Evolutionary conservation across 306 rosid genomes (phyloP).

Genomic region (Vigna trinervia): DNA sequence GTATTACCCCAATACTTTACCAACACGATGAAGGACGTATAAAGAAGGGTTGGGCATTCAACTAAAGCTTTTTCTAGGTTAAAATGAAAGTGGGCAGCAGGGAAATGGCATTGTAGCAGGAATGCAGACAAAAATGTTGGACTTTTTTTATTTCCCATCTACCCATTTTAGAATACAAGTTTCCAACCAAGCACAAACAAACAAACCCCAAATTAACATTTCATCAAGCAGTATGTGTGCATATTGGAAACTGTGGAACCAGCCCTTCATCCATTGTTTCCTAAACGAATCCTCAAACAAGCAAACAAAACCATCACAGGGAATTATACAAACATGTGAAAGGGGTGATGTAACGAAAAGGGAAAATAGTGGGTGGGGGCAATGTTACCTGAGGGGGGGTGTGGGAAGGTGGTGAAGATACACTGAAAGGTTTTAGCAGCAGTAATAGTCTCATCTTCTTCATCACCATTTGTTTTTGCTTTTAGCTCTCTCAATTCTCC

Average conservation of each 20-base stretch:
- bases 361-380: neutral
- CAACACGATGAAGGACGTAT: neutral
- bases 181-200: neutral
- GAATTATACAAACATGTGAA: neutral
- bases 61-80: neutral
- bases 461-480: conserved; percentile 50
- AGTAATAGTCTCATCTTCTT: conserved; percentile 68
- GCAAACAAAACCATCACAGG: conserved; percentile 2
- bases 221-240: conserved; percentile 56
- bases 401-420: conserved; percentile 56
- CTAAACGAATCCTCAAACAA: neutral
- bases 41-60: conserved; percentile 11
- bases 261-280: neutral
- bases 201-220: conserved; percentile 46
- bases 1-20: neutral
- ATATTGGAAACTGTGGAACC: conserved; percentile 29
- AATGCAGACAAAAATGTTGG: neutral
- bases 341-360: neutral
- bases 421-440: conserved; percentile 66
- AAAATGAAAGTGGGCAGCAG: neutral
- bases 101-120: conserved; percentile 7
- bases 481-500: conserved; percentile 11
- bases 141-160: neutral
- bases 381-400: conserved; percentile 66
- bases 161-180: conserved; percentile 24